These are phyloP conservation scores for Prunus dulcis DNA, from an alignment of 306 rosid species.

Conservation along the genomic window DNA sequence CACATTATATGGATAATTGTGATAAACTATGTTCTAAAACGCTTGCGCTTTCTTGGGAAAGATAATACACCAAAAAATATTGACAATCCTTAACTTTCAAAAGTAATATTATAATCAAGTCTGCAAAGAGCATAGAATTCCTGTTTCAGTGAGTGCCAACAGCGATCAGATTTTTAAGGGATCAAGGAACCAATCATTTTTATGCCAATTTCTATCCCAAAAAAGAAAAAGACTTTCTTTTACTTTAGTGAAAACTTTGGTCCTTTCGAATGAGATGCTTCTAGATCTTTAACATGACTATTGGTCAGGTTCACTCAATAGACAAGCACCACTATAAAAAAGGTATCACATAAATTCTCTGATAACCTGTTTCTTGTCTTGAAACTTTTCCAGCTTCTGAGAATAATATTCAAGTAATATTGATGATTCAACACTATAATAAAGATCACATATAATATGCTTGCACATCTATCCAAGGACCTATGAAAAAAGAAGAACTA, in stretches of 20 bases:
- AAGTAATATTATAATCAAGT: background rate
- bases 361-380: too few relatives aligned
- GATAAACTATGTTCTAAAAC: background rate
- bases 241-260: background rate
- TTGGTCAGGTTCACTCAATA: background rate
- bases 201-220: too few relatives aligned
- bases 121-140: too few relatives aligned
- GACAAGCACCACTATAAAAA: background rate
- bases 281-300: background rate
- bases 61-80: background rate
- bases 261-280: too few relatives aligned
- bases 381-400: too few relatives aligned
- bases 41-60: background rate
- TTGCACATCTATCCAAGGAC: background rate
- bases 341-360: background rate
- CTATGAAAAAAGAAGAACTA: background rate
- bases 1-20: background rate
- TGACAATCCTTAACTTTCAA: background rate
- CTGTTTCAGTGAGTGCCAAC: background rate
- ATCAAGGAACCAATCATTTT: too few relatives aligned
- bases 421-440: background rate
- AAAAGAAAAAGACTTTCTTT: background rate
- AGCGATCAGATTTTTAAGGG: background rate
- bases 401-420: background rate
- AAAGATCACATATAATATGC: background rate